Evolutionary conservation across 2,329 filamentous ascomycete genomes (phyloP), one percentile per base, ranked within the genome.

Genomic region (Fusarium euwallaceae): DNA sequence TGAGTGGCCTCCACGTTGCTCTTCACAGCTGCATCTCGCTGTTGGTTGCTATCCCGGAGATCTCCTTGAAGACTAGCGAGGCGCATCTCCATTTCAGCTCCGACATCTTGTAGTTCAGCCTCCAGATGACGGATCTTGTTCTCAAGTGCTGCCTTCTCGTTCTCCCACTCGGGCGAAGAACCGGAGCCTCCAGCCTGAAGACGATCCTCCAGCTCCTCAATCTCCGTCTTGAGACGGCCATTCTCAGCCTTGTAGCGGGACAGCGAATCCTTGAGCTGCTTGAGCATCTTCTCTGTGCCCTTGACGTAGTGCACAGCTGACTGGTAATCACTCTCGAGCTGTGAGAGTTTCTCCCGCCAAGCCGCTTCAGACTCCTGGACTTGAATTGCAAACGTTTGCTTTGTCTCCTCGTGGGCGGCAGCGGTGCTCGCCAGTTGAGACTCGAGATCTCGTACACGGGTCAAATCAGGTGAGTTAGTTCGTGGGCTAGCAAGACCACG

Each of bases 261-360:
- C n/a, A 99, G 88, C 84, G 99, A 97, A 79, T 98, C 95, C 86
- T 98, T 98, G 88, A 99, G 96, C 83, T 97, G 96, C 84, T 97
- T 95, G 59, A 99, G 90, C 95, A 99, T 98, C 89, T 98, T 98
- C 84, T 99, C 97, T 2, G 97, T 98, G 68, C 97, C 97, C 84
- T 98, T 97, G 76, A 99, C 94, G 80, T 99, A 99, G 83, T 98
- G 97, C 60, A 98, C 95, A 17, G 97, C 96, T 48, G 97, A 98
- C 83, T 98, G 95, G 82, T 99, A 98, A 82, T 99, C 97, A 81
- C 95, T 97, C 84, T 98, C 95, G 36, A 99, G 91, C 81, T 98
- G 95, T 69, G 94, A 91, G 62, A 99, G 88, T 83, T 98, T 98
- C 82, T 98, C 95, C 72, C 95, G 93, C 85, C 97, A 98, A 56